Percentiles rank a stretch among this genome's conserved stretches.
Conservation (phyloP, 352 stramenopile genomes). For the Globisporangium solare region DNA sequence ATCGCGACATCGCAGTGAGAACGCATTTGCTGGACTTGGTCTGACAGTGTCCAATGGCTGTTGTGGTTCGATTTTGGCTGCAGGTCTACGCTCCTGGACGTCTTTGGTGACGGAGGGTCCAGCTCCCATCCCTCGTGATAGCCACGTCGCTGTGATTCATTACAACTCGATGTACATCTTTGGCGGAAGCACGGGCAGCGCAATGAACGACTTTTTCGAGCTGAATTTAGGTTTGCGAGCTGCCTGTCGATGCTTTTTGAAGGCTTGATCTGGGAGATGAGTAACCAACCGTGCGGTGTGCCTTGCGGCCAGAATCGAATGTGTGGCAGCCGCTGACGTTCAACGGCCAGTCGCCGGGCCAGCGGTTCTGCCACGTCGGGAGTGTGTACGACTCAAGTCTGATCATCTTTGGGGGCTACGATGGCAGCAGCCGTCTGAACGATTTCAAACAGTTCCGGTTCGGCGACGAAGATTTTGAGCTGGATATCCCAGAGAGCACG, state of each 20-base stretch:
- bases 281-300: not conserved
- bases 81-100: conserved; percentile 85
- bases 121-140: conserved; percentile 93
- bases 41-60: not conserved
- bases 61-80: conserved; percentile 2
- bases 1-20: not conserved
- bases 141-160: conserved; percentile 93
- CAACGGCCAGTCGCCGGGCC: conserved; percentile 77
- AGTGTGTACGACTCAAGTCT: conserved; percentile 90
- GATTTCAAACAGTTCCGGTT: conserved; percentile 93
- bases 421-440: conserved; percentile 93
- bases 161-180: conserved; percentile 94
- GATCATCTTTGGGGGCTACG: conserved; percentile 96
- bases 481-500: conserved; percentile 84
- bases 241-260: not conserved
- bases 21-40: not conserved
- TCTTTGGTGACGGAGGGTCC: conserved; percentile 86
- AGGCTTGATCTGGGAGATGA: not conserved
- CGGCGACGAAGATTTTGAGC: conserved; percentile 67
- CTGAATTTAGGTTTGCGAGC: conserved; percentile 63
- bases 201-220: conserved; percentile 98
- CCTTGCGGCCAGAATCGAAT: conserved; percentile 38
- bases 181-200: conserved; percentile 92
- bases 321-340: conserved; percentile 73
- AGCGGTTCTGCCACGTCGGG: conserved; percentile 96